Evolutionary conservation across 2,329 filamentous ascomycete species (phyloP).

Genomic region (Rhynchosporium graminicola): DNA sequence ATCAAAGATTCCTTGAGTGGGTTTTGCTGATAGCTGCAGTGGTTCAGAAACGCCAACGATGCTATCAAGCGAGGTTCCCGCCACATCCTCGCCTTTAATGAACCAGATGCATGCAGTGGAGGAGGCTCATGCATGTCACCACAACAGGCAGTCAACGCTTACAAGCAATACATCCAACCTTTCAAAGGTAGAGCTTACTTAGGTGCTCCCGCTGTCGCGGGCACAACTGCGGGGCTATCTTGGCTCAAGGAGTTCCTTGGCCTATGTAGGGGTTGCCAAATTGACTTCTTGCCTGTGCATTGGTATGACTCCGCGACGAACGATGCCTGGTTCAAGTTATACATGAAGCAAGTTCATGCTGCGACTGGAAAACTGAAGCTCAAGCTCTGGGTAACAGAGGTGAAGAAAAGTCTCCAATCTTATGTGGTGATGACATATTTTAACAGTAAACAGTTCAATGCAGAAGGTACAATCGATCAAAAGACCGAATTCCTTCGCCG

Average conservation of each 20-base stretch:
- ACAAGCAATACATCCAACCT: conserved; percentile 45
- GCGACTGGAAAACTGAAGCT: conserved; percentile 12
- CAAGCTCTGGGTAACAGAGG: conserved; percentile 32
- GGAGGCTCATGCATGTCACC: conserved; percentile 22
- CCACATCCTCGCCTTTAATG: conserved; percentile 60
- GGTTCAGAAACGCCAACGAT: conserved; percentile 52
- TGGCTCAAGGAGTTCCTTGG: conserved; percentile 46
- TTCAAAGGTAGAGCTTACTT: conserved; percentile 45
- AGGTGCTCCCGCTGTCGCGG: conserved; percentile 48
- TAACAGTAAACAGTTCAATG: conserved; percentile 42
- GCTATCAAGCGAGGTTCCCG: conserved; percentile 55
- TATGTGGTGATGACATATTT: conserved; percentile 25
- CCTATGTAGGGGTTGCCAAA: conserved; percentile 43
- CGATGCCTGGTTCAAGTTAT: conserved; percentile 45
- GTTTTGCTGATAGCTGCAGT: conserved; percentile 38
- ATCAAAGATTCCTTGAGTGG: neutral
- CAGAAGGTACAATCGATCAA: conserved; percentile 38
- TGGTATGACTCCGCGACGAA: conserved; percentile 41
- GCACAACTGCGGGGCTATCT: conserved; percentile 42
- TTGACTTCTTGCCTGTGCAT: conserved; percentile 47
- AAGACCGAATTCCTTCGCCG: conserved; percentile 43
- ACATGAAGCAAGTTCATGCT: conserved; percentile 42
- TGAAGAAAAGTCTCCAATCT: conserved; percentile 21
- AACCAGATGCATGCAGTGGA: conserved; percentile 20
- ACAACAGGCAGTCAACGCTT: conserved; percentile 50